Evolutionary conservation across 352 stramenopile species (phyloP), one percentile per base, ranked within the genome.

Genomic region (Pythium vanterpoolii): DNA sequence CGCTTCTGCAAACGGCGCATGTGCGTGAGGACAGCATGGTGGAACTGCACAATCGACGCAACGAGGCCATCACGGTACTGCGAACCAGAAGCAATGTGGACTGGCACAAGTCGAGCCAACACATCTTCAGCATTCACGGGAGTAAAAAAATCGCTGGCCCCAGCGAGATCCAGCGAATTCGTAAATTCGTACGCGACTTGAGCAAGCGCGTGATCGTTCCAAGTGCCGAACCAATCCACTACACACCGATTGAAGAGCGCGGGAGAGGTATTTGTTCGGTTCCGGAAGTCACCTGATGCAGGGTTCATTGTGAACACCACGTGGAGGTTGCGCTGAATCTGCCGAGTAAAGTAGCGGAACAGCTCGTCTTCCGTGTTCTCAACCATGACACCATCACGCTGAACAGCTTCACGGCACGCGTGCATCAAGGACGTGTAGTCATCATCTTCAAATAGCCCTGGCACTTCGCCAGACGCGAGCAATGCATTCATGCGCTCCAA

Each of bases 281-380:
- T 93, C 64, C 95, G 93, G 84, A 98, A 99, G 66, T 98, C 96
- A 24, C 95, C 96, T 8, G 94, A 96, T 36, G 96, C 97, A 47
- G 98, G 98, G 70, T 99, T 99, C 93, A 99, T 99, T 11, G 98
- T 99, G 67, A 99, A 99, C 16, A 99, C 98, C 16, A 99, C 97
- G 77, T 99, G 98, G 28, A 99, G 78, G 68, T 99, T 99, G 8
- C 94, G 81, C 69, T 99, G 98, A 9, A 99, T 97, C 72, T 98
- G 89, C 26, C 83, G 86, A 0, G 97, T 99, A 64, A 99, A 99
- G 64, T 98, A 95, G 18, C 88, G 77, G 69, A 97, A 98, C 0
- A 98, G 73, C 63, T 98, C 95, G 60, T 98, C 93, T 51, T 98
- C 95, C 1, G 91, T 97, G 68, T 97, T 97, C 40, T 95, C 86